Evolutionary conservation across 2,329 filamentous ascomycete genomes (phyloP).

Genomic region (Cladophialophora bantiana): DNA sequence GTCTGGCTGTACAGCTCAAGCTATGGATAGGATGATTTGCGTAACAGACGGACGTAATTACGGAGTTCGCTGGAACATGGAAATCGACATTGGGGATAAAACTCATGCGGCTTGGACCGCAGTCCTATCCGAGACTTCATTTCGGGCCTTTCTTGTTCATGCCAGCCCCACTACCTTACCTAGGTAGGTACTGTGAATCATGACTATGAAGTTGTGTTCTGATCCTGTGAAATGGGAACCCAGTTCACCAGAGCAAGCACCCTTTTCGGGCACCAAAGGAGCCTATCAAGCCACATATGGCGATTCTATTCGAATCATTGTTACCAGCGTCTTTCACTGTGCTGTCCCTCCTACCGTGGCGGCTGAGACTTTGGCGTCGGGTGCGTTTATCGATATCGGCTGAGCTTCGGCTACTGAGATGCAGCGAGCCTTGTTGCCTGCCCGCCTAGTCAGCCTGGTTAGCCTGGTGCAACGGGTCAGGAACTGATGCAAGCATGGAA

Average conservation of each 20-base stretch:
- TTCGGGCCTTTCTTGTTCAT: background rate
- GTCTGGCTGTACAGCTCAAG: background rate
- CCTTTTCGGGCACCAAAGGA: background rate
- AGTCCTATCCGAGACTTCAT: background rate
- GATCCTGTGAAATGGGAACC: background rate
- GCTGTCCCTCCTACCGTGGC: background rate
- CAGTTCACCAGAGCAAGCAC: background rate
- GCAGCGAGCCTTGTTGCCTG: no score
- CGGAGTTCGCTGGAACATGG: background rate
- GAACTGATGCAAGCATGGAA: no score
- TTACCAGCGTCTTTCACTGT: background rate
- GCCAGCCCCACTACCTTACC: background rate
- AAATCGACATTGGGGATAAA: background rate
- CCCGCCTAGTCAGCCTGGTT: no score
- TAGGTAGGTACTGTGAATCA: background rate
- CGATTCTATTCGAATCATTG: background rate
- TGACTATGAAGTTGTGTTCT: background rate
- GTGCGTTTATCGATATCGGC: conserved; percentile 17
- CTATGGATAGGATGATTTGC: background rate
- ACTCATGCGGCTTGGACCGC: background rate
- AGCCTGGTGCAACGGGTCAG: no score
- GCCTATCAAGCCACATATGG: background rate
- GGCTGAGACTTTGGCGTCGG: background rate
- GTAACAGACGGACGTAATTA: background rate
- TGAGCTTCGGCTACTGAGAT: background rate